Conservation (phyloP, 2,329 filamentous ascomycete species). For the Graphilbum sp. region DNA sequence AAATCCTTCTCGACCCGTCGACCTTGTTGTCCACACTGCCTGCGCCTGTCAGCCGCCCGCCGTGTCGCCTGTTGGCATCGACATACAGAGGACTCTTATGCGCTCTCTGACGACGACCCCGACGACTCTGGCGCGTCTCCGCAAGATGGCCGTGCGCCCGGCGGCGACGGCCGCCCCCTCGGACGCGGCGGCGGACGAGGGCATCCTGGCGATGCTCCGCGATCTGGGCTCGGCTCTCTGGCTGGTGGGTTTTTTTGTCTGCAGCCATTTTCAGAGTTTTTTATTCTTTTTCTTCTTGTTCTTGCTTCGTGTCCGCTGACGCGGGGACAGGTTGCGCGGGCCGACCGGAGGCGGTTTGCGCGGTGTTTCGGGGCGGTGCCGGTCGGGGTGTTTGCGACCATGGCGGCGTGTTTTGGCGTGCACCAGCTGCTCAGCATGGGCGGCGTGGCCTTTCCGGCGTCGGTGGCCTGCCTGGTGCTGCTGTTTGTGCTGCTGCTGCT, state of each 20-base stretch:
- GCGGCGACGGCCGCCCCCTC: slow-evolving; percentile 66
- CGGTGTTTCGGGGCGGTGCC: slow-evolving; percentile 36
- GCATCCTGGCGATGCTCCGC: slow-evolving; percentile 1
- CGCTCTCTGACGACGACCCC: too few species aligned
- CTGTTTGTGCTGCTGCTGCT: slow-evolving; percentile 33
- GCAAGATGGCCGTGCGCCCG: slow-evolving; percentile 39
- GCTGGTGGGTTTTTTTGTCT: neutral
- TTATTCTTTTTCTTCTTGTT: neutral
- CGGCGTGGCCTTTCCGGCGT: slow-evolving; percentile 39
- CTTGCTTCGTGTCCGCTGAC: too few species aligned
- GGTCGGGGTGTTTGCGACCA: slow-evolving; percentile 21
- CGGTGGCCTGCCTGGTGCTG: slow-evolving; percentile 39
- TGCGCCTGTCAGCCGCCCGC: too few species aligned
- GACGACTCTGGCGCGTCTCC: too few species aligned
- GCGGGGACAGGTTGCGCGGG: slow-evolving; percentile 27
- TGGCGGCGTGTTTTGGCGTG: slow-evolving; percentile 26
- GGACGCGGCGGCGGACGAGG: slow-evolving; percentile 16
- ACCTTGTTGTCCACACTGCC: too few species aligned
- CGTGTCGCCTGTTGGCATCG: too few species aligned
- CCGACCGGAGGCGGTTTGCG: slow-evolving; percentile 8
- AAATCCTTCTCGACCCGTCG: too few species aligned
- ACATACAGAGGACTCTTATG: too few species aligned
- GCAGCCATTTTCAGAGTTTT: too few species aligned
- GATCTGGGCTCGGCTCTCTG: neutral
- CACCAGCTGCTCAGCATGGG: slow-evolving; percentile 26